A percentile compares a stretch with the other conserved stretches of the same genome.
These are phyloP conservation scores for Hypomontagnella submonticulosa DNA, from an alignment of 495 filamentous ascomycete species.

Conservation along the genomic window DNA sequence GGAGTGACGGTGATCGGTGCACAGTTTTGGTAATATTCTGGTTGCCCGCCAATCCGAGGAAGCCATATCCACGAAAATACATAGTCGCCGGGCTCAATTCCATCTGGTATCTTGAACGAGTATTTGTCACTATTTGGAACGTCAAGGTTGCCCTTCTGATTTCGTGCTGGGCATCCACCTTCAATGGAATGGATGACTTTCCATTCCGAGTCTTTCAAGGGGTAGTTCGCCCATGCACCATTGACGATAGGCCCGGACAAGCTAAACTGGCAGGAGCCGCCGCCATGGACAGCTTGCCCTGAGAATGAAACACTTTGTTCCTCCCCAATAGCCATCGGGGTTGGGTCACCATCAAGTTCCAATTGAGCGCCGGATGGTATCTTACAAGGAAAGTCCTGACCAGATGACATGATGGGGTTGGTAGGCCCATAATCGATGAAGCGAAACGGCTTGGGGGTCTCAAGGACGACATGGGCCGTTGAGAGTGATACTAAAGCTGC, in stretches of 20 bases:
- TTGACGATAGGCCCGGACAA: conserved; percentile 61
- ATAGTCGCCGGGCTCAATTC: conserved; percentile 66
- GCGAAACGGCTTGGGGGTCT: conserved; percentile 39
- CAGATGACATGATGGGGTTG: conserved; percentile 48
- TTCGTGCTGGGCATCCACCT: conserved; percentile 75
- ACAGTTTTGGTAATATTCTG: conserved; percentile 86
- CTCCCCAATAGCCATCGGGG: conserved; percentile 63
- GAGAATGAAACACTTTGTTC: conserved; percentile 64
- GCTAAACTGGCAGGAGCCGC: conserved; percentile 87
- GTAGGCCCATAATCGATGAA: conserved; percentile 35
- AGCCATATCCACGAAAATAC: conserved; percentile 75
- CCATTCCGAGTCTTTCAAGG: conserved; percentile 67
- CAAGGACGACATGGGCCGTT: conserved; percentile 32
- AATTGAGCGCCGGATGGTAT: conserved; percentile 50
- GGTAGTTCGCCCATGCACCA: conserved; percentile 65
- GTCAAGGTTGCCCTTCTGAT: conserved; percentile 55
- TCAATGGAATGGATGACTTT: conserved; percentile 86
- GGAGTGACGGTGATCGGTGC: conserved; percentile 71
- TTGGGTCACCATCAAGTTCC: conserved; percentile 49
- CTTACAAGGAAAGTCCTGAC: conserved; percentile 86
- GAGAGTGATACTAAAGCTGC: conserved; percentile 10
- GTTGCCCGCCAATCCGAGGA: conserved; percentile 34
- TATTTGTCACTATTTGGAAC: conserved; percentile 52
- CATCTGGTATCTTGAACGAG: conserved; percentile 67
- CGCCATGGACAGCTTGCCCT: conserved; percentile 78